These are phyloP conservation scores for Colletotrichum liriopes DNA, from an alignment of 2,329 filamentous ascomycete species.

Conservation along the genomic window DNA sequence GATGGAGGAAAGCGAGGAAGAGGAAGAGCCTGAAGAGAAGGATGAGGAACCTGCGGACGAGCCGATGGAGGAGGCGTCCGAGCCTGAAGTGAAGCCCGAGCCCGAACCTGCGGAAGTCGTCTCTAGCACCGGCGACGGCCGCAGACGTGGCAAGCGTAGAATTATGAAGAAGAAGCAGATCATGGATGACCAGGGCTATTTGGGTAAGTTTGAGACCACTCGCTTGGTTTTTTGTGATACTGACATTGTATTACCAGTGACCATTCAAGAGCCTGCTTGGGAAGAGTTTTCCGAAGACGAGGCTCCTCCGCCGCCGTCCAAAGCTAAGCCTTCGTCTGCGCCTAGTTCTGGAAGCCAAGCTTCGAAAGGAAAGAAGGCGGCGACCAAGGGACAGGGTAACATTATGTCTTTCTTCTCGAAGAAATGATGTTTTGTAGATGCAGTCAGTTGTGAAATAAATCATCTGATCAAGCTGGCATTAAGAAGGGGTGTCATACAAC, in stretches of 20 bases:
- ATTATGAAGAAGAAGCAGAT: slow-evolving; percentile 91
- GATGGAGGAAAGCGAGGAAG: slow-evolving; percentile 81
- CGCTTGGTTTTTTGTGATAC: slow-evolving; percentile 7
- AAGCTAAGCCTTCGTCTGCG: slow-evolving; percentile 64
- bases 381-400: slow-evolving; percentile 79
- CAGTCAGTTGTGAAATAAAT: no score
- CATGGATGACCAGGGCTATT: slow-evolving; percentile 90
- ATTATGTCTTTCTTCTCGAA: slow-evolving; percentile 96
- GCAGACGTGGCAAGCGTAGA: slow-evolving; percentile 82
- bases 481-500: no score
- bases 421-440: slow-evolving; percentile 64
- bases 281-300: slow-evolving; percentile 96
- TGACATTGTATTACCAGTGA: slow-evolving; percentile 70
- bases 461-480: neutral
- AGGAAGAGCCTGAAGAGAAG: slow-evolving; percentile 73
- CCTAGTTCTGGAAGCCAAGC: slow-evolving; percentile 62
- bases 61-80: slow-evolving; percentile 58
- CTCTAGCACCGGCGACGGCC: slow-evolving; percentile 69
- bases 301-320: slow-evolving; percentile 66
- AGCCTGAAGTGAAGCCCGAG: slow-evolving; percentile 55
- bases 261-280: slow-evolving; percentile 87
- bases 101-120: slow-evolving; percentile 67
- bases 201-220: slow-evolving; percentile 71
- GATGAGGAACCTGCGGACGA: slow-evolving; percentile 58
- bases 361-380: slow-evolving; percentile 69